Percentiles rank a stretch among this genome's conserved stretches.
phyloP scores from a whole-genome alignment of 495 filamentous ascomycete species.

The Pyronema omphalodes region DNA sequence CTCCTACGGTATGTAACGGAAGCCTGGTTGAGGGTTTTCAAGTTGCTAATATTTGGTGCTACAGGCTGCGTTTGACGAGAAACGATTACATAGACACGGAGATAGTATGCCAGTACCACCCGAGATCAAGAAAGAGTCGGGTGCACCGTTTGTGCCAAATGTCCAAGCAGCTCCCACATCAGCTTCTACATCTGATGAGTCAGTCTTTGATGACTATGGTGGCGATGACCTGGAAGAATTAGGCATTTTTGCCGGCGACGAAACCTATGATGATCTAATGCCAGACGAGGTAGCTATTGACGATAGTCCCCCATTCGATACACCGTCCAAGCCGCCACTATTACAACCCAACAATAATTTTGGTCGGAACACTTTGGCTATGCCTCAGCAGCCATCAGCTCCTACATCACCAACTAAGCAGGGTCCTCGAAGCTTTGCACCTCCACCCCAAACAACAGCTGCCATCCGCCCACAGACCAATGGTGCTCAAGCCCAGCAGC shows the following conservation, averaged over 20 bases:
- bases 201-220: slow-evolving; percentile 20
- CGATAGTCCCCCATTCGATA: not conserved
- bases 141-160: too few species aligned
- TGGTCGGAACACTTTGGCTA: not conserved
- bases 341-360: slow-evolving; percentile 1
- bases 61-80: slow-evolving; percentile 17
- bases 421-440: not conserved
- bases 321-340: not conserved
- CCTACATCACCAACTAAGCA: not conserved
- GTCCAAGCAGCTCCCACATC: too few species aligned
- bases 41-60: not conserved
- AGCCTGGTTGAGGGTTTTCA: not conserved
- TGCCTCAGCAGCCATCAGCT: not conserved
- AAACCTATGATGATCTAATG: slow-evolving; percentile 18
- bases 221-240: slow-evolving; percentile 23
- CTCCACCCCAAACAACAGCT: too few species aligned
- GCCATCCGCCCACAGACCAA: too few species aligned
- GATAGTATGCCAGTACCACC: not conserved
- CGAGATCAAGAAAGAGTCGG: too few species aligned
- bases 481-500: too few species aligned
- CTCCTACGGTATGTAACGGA: slow-evolving; percentile 6
- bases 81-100: slow-evolving; percentile 13
- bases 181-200: not conserved
- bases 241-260: slow-evolving; percentile 18
- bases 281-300: slow-evolving; percentile 17